Percentiles rank a stretch among this genome's conserved stretches.
Evolutionary conservation across 139 green algal genomes (phyloP).

Genomic region (Dunaliella primolecta): DNA sequence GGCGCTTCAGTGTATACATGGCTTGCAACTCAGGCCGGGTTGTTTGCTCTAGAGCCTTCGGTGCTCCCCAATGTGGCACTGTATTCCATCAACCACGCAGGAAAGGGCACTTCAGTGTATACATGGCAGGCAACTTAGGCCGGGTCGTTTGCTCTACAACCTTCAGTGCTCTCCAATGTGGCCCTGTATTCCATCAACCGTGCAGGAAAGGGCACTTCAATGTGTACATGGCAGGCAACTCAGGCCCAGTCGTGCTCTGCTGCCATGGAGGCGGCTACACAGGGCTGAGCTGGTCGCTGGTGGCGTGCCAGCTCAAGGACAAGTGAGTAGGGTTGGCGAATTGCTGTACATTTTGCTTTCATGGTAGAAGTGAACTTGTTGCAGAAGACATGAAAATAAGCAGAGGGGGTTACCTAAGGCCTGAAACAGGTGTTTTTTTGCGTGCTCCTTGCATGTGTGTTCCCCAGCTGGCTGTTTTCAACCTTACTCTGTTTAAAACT

Average conservation of each 20-base stretch:
- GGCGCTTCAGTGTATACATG: constrained; percentile 67
- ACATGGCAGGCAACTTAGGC: constrained; percentile 53
- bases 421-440: too few species aligned
- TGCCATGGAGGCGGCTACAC: constrained; percentile 88
- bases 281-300: constrained; percentile 76
- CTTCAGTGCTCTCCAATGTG: background rate
- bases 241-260: constrained; percentile 66
- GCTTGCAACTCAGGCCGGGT: constrained; percentile 58
- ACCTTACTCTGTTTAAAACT: too few species aligned
- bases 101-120: constrained; percentile 53
- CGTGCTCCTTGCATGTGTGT: too few species aligned
- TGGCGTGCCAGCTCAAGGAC: constrained; percentile 66
- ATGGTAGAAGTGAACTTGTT: too few species aligned
- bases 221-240: constrained; percentile 63
- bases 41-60: constrained; percentile 47
- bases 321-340: too few species aligned
- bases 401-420: too few species aligned
- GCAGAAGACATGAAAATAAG: too few species aligned
- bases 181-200: background rate
- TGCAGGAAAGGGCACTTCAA: constrained; percentile 57
- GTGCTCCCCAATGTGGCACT: too few species aligned
- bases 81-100: background rate
- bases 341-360: too few species aligned
- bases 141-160: constrained; percentile 30
- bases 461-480: too few species aligned